Evolutionary conservation across 2,329 filamentous ascomycete species (phyloP), one percentile per base, ranked within the genome.

Genomic region (Hymenoscyphus albidus): DNA sequence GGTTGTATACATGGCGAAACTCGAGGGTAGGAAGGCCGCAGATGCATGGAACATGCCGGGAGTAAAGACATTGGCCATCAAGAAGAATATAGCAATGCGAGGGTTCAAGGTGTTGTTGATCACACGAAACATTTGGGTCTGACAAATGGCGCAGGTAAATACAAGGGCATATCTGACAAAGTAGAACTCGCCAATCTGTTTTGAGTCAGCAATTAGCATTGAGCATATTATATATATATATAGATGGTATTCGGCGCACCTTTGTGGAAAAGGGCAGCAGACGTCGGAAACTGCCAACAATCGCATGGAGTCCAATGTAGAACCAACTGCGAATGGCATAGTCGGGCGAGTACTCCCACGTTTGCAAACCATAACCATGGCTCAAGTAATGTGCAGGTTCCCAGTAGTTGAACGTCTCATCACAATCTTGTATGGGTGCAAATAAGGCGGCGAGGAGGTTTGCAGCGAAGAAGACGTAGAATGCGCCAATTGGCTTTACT

Each of bases 391-490:
- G 95, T 0, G 93, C 88, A 0, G 95, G 94, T 74, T 99, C 95
- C 93, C 94, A 99, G 81, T 97, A 99, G 77, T 99, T 99, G 84
- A 96, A 99, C 12, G 94, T 94, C 80, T 99, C 95, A 73, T 99
- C 95, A 76, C 95, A 99, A 78, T 99, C 95, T 76, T 97, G 93
- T 69, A 99, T 97, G 0, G 95, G 95, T 1, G 93, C 88, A 76
- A 89, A 94, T 39, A 90, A 74, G 12, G 94, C 95, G 6, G 94
- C 91, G 27, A 94, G 72, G 18, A 90, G 70, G 74, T 92, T 92
- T 69, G 90, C 88, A 38, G 81, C 80, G 57, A 96, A 80, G 76
- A 96, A 95, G 68, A 92, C 78, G 74, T 90, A 95, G 76, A 97
- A 96, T 13, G 90, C 90, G 58, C 86, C 83, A 70, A 91, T 90